Evolutionary conservation across 805 yeast genomes (phyloP), one percentile per base, ranked within the genome.

Genomic region (Suhomyces faveliae): DNA sequence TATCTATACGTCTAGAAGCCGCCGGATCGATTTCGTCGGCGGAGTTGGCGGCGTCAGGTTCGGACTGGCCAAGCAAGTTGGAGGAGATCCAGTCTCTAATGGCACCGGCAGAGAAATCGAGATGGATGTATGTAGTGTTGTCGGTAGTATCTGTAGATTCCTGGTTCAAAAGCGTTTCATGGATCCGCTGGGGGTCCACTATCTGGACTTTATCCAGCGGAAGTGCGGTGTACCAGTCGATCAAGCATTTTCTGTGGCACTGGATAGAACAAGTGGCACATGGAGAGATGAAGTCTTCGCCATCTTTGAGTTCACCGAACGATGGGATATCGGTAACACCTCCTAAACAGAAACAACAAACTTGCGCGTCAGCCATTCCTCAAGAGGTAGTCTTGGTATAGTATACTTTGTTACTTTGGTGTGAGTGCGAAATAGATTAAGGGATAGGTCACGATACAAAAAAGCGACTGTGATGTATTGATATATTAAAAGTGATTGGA

Each of bases 161-260:
- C 21, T 15, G 19, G 21, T 9, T 10, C 25, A 30, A 15, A 13
- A 42, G 13, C 27, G 44, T 42, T 30, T 30, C 44, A 13, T 42
- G 44, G 7, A 42, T 17, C 4, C 37, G 11, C 13, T 29, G 47
- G 17, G 35, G 43, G 29, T 44, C 48, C 6, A 40, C 29, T 3
- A 48, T 24, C 24, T 55, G 54, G 11, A 67, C 43, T 40, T 66
- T 64, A 23, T 66, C 62, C 8, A 58, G 43, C 5, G 70, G 69
- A 6, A 71, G 52, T 7, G 71, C 57, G 48, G 65, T 64, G 59
- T 70, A 68, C 75, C 77, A 73, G 46, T 72, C 77, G 3, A 67
- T 45, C 13, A 72, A 54, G 51, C 77, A 73, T 43, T 65, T 68
- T 20, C 67, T 58, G 56, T 73, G 77, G 17, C 70, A 58, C 5